These are phyloP conservation scores for Xylaria sp. DNA, from an alignment of 495 filamentous ascomycete species.

Conservation along the genomic window DNA sequence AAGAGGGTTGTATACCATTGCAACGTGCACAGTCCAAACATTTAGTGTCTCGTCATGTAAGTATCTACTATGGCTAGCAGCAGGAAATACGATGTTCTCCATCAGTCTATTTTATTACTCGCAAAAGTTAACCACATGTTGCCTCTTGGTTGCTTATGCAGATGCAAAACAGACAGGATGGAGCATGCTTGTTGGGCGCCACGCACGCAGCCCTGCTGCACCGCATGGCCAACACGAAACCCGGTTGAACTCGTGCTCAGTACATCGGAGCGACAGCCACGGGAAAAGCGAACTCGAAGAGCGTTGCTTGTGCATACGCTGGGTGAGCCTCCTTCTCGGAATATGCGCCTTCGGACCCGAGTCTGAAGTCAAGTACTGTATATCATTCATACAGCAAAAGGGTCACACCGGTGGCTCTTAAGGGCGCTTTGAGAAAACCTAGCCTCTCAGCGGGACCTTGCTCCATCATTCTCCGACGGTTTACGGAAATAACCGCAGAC, in stretches of 20 bases:
- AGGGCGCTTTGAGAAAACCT: background rate
- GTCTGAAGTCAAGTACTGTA: background rate
- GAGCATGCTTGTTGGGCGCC: constrained; percentile 19
- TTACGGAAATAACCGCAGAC: background rate
- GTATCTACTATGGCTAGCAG: constrained; percentile 1
- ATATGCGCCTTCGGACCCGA: constrained; percentile 5
- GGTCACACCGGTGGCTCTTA: background rate
- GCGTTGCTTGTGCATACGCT: background rate
- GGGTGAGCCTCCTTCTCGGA: background rate
- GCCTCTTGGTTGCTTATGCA: constrained; percentile 9
- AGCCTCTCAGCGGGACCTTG: constrained; percentile 3
- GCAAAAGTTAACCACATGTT: background rate
- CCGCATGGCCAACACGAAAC: constrained; percentile 16
- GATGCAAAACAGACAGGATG: constrained; percentile 12
- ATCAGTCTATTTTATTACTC: background rate
- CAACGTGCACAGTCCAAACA: background rate
- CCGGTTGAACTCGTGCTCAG: constrained; percentile 4
- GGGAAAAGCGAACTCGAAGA: constrained; percentile 5
- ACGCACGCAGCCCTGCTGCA: constrained; percentile 21
- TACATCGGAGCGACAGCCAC: constrained; percentile 22
- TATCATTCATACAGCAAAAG: background rate
- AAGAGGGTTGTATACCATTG: background rate
- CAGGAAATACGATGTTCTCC: background rate
- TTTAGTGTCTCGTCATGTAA: background rate
- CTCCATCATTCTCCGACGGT: background rate